These are phyloP conservation scores for Dothidotthia symphoricarpi DNA, from an alignment of 2,329 filamentous ascomycete species.

Conservation along the genomic window DNA sequence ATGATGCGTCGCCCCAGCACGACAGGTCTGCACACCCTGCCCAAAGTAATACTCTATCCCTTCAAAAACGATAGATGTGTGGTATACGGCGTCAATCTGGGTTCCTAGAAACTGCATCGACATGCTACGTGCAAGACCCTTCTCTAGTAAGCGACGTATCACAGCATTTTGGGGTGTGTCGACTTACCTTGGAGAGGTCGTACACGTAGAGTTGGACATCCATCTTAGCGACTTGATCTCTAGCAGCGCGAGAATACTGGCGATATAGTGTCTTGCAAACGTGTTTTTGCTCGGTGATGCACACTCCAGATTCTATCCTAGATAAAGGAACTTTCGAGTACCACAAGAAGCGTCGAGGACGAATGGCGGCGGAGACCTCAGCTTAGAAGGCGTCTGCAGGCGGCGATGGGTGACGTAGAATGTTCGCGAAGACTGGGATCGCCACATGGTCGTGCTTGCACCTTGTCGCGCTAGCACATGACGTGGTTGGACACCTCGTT, in stretches of 20 bases:
- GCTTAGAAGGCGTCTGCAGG: background rate
- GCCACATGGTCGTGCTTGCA: background rate
- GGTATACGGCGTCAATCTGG: constrained; percentile 89
- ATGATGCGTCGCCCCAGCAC: constrained; percentile 80
- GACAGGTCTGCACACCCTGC: constrained; percentile 77
- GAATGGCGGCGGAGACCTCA: background rate
- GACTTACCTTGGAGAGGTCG: constrained; percentile 48
- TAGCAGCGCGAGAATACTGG: constrained; percentile 1
- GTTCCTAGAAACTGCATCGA: constrained; percentile 61
- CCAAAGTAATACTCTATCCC: constrained; percentile 91
- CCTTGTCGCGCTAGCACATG: too few relatives aligned
- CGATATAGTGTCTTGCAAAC: too few relatives aligned
- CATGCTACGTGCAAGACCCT: constrained; percentile 58
- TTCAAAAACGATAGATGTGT: constrained; percentile 83
- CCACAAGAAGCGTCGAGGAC: background rate
- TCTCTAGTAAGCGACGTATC: constrained; percentile 5
- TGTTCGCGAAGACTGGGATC: constrained; percentile 11
- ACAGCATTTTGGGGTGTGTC: background rate
- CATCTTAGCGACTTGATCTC: constrained; percentile 33
- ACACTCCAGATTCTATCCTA: too few relatives aligned
- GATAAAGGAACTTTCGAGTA: background rate
- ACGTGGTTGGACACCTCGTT: too few relatives aligned
- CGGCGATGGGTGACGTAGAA: constrained; percentile 15
- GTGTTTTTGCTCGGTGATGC: too few relatives aligned
- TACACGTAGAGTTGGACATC: constrained; percentile 54